Evolutionary conservation across 2,329 filamentous ascomycete genomes (phyloP), one percentile per base, ranked within the genome.

Genomic region (Xylariaceae sp.): DNA sequence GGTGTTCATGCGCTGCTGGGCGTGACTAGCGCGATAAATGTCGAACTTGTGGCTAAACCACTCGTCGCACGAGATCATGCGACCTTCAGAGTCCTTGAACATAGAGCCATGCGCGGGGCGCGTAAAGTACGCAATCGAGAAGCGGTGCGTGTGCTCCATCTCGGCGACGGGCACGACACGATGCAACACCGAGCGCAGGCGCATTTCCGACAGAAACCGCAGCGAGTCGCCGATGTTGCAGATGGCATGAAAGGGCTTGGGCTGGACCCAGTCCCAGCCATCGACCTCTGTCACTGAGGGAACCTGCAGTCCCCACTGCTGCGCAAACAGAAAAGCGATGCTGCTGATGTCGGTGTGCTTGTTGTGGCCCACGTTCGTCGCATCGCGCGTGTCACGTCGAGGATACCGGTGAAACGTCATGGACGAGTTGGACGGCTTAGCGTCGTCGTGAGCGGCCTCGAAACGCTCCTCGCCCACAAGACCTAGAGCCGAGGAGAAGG

Each of bases 151-250:
- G 64, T 79, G 72, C 72, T 79, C 72, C 33, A 59, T 55, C 19
- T 69, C 67, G 62, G 76, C 61, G 49, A 73, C 71, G 0, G 76
- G 76, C 17, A 80, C 74, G 22, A 80, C 76, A 47, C 75, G 68
- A 67, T 80, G 77, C 59, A 80, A 76, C 67, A 75, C 77, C 29
- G 73, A 76, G 62, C 76, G 71, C 64, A 80, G 70, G 46, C 68
- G 74, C 62, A 73, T 71, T 35, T 70, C 73, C 46, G 68, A 73
- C 3, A 74, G 72, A 54, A 80, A 80, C 35, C 76, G 72, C 50
- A 82, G 68, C 21, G 75, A 77, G 67, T 82, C 78, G 47, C 78
- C 78, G 14, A 82, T 73, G 61, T 82, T 75, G 53, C 81, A 67
- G 56, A 82, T 70, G 23, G 77, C 78, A 52, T 67, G 70, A 45